Conservation (phyloP, 2,329 filamentous ascomycete species). For the Aureobasidium melanogenum region DNA sequence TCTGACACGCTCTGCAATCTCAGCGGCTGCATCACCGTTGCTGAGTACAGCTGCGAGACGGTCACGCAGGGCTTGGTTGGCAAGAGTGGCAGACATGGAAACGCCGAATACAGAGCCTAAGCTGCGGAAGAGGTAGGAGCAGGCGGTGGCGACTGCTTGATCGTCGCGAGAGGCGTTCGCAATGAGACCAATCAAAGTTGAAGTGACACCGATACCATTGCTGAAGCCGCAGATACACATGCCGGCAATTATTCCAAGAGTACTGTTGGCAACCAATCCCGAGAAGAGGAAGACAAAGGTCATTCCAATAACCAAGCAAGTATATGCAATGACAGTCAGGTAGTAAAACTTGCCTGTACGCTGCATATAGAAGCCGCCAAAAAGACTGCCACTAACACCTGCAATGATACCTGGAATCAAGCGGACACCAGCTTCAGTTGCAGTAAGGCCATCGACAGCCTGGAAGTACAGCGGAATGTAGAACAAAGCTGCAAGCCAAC, state of each 20-base stretch:
- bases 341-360: slow-evolving; percentile 63
- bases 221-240: slow-evolving; percentile 47
- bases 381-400: slow-evolving; percentile 56
- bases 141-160: slow-evolving; percentile 63
- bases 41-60: slow-evolving; percentile 47
- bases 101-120: slow-evolving; percentile 59
- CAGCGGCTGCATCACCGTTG: slow-evolving; percentile 49
- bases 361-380: slow-evolving; percentile 58
- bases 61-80: slow-evolving; percentile 58
- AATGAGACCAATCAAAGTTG: slow-evolving; percentile 26
- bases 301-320: slow-evolving; percentile 45
- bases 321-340: slow-evolving; percentile 53
- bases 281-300: slow-evolving; percentile 49
- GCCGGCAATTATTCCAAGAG: slow-evolving; percentile 47
- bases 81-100: slow-evolving; percentile 60
- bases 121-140: slow-evolving; percentile 69
- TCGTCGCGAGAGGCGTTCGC: slow-evolving; percentile 60
- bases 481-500: slow-evolving; percentile 54
- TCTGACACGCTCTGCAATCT: slow-evolving; percentile 61
- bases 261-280: slow-evolving; percentile 43
- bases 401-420: slow-evolving; percentile 58
- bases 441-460: slow-evolving; percentile 55
- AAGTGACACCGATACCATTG: slow-evolving; percentile 34
- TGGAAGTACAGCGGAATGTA: slow-evolving; percentile 75
- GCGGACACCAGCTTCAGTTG: slow-evolving; percentile 54